A percentile compares a stretch with the other conserved stretches of the same genome.
phyloP scores from a whole-genome alignment of 108 stramenopile genomes.

The Nitzschia sp. region DNA sequence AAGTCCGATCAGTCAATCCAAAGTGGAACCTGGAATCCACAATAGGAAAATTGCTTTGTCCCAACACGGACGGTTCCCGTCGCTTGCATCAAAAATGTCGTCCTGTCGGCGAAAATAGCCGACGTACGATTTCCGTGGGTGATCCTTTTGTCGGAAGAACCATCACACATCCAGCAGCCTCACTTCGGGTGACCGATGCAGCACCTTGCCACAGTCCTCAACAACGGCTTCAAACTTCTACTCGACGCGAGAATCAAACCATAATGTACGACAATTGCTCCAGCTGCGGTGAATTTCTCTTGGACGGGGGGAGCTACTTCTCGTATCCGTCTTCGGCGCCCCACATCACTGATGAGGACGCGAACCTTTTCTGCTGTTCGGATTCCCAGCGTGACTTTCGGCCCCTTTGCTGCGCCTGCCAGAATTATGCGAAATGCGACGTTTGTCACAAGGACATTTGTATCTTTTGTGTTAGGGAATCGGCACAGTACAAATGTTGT shows the following conservation, averaged over 20 bases:
- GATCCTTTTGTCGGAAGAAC: neutral
- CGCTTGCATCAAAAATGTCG: neutral
- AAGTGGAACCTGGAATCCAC: too few species aligned
- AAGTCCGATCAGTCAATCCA: too few species aligned
- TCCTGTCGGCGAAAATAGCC: neutral
- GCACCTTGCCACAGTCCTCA: neutral
- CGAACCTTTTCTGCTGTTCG: neutral
- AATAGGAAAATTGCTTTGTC: too few species aligned
- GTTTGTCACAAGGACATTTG: neutral
- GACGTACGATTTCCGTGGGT: neutral
- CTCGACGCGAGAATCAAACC: neutral
- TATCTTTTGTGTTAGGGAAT: neutral
- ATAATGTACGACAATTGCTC: neutral
- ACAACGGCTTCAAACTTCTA: neutral
- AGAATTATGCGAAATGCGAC: neutral
- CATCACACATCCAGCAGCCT: neutral
- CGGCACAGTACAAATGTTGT: neutral
- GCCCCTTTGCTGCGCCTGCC: neutral
- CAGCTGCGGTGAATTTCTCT: neutral
- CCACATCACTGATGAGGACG: neutral
- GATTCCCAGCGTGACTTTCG: neutral
- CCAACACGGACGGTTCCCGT: too few species aligned
- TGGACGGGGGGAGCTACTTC: neutral
- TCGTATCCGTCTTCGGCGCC: neutral
- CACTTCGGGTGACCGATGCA: neutral